Conservation (phyloP, 768 basidiomycete species). For the Lentinula boryana region DNA sequence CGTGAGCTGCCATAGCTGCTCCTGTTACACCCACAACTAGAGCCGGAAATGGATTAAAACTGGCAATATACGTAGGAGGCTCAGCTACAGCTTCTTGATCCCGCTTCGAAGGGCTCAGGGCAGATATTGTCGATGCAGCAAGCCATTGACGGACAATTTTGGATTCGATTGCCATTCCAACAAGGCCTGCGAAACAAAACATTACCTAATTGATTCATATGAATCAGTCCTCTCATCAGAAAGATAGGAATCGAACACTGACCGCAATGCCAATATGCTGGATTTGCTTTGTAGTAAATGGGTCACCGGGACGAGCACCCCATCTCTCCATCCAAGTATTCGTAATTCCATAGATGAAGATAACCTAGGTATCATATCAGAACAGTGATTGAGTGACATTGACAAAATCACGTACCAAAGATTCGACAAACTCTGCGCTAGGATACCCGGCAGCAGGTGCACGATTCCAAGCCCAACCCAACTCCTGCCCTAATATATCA, state of each 20-base stretch:
- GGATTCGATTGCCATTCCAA: slow-evolving; percentile 89
- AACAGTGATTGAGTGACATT: background rate
- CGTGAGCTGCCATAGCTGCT: slow-evolving; percentile 88
- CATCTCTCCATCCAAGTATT: slow-evolving; percentile 99
- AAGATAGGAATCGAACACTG: slow-evolving; percentile 14
- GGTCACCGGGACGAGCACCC: slow-evolving; percentile 72
- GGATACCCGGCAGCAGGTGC: slow-evolving; percentile 43
- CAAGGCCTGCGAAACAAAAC: slow-evolving; percentile 91
- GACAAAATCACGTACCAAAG: slow-evolving; percentile 18
- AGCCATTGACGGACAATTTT: slow-evolving; percentile 69
- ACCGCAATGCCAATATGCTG: slow-evolving; percentile 95
- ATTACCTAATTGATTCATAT: slow-evolving; percentile 45
- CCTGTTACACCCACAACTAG: slow-evolving; percentile 93
- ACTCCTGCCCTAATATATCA: slow-evolving; percentile 24
- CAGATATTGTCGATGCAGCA: slow-evolving; percentile 44
- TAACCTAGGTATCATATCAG: slow-evolving; percentile 30
- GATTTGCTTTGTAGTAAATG: slow-evolving; percentile 86
- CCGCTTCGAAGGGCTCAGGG: slow-evolving; percentile 18
- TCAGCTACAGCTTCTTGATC: slow-evolving; percentile 46
- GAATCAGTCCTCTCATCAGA: background rate
- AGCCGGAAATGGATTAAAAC: slow-evolving; percentile 92
- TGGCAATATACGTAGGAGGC: slow-evolving; percentile 66
- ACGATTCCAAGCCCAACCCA: slow-evolving; percentile 96
- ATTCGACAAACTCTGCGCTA: slow-evolving; percentile 77
- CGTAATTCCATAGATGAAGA: slow-evolving; percentile 83